phyloP scores from a whole-genome alignment of 2,329 filamentous ascomycete species.

The Ceratocystis alfenasii region DNA sequence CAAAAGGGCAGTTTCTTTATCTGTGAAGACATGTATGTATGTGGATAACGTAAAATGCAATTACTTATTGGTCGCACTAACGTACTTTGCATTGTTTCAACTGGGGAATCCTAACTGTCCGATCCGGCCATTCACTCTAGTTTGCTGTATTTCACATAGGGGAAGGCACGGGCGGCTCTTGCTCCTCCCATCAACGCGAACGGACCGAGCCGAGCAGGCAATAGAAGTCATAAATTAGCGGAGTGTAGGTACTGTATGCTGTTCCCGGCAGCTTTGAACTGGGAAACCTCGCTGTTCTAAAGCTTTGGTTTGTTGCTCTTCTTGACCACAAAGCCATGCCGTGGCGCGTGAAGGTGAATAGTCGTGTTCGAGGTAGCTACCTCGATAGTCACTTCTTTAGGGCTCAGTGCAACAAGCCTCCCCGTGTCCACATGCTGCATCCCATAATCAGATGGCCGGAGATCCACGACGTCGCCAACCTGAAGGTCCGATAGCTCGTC shows the following conservation, averaged over 20 bases:
- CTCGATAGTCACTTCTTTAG: slow-evolving; percentile 47
- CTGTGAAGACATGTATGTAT: neutral
- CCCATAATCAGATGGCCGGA: slow-evolving; percentile 54
- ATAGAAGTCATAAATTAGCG: neutral
- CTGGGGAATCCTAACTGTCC: neutral
- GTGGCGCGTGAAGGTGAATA: slow-evolving; percentile 49
- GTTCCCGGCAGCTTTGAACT: neutral
- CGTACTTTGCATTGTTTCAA: neutral
- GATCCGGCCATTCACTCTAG: neutral
- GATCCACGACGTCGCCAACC: slow-evolving; percentile 42
- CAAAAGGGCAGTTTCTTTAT: neutral
- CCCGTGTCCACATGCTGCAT: slow-evolving; percentile 47
- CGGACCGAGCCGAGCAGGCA: neutral
- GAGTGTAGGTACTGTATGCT: too few species aligned
- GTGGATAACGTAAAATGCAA: neutral
- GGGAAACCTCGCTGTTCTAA: neutral
- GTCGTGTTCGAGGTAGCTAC: slow-evolving; percentile 32
- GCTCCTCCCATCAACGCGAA: neutral
- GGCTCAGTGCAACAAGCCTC: slow-evolving; percentile 39
- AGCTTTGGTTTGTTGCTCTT: neutral
- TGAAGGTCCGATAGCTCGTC: slow-evolving; percentile 33
- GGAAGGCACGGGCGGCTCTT: neutral
- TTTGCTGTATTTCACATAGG: neutral
- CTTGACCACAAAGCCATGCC: slow-evolving; percentile 45
- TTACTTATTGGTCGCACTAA: neutral